A percentile compares a stretch with the other conserved stretches of the same genome.
Conservation (phyloP, 75 land plant species). For the Adiantum capillusveneris region DNA sequence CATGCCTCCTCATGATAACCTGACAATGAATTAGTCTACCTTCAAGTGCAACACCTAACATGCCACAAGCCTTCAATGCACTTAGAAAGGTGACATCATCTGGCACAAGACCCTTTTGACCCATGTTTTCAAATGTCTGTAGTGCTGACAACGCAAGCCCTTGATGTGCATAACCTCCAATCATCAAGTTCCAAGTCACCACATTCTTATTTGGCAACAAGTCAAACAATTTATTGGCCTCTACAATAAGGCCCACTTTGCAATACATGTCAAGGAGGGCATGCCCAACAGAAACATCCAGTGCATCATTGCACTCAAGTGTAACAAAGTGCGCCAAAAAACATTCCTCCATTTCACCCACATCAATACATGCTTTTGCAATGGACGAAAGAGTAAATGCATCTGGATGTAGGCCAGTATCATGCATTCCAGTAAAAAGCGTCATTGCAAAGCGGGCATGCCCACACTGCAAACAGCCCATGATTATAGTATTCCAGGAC, state of each 20-base stretch:
- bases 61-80: conserved; percentile 16
- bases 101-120: not conserved
- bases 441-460: conserved; percentile 5
- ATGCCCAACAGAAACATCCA: conserved; percentile 21
- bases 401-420: conserved; percentile 4
- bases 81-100: conserved; percentile 7
- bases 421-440: conserved; percentile 8
- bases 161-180: conserved; percentile 24
- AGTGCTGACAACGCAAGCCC: conserved; percentile 22
- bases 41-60: not conserved
- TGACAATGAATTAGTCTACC: conserved; percentile 11
- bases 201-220: conserved; percentile 17
- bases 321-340: too few species aligned
- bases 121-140: not conserved
- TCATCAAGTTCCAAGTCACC: conserved; percentile 51
- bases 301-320: too few species aligned
- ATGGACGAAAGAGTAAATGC: not conserved
- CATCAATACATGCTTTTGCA: too few species aligned
- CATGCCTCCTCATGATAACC: not conserved
- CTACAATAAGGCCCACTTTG: not conserved
- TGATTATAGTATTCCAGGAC: conserved; percentile 17
- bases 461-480: conserved; percentile 2
- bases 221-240: not conserved
- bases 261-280: not conserved
- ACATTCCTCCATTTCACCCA: too few species aligned